These are phyloP conservation scores for Camelina neglecta DNA, from an alignment of 345 rosid genomes.

Conservation along the genomic window DNA sequence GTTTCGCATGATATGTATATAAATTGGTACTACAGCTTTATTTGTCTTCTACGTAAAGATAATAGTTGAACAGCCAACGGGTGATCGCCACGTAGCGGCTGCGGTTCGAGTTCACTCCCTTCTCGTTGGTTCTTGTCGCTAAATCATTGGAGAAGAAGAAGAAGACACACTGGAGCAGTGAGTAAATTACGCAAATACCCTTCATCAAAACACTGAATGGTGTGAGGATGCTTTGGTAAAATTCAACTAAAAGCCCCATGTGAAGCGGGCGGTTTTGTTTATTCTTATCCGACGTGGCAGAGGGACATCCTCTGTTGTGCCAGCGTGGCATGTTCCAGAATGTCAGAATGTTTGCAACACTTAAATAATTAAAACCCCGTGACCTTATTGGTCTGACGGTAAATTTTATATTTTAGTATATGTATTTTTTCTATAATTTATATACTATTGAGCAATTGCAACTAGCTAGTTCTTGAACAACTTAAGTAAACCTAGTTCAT, in stretches of 20 bases:
- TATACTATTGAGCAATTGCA: not conserved
- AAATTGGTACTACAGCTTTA: conserved; percentile 52
- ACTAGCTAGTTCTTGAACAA: conserved; percentile 3
- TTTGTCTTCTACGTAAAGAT: conserved; percentile 88
- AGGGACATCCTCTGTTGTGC: conserved; percentile 46
- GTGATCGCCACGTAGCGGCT: not conserved
- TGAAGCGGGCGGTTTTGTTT: conserved; percentile 26
- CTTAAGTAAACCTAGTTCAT: not conserved
- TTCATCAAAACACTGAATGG: not conserved
- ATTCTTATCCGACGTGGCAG: conserved; percentile 47
- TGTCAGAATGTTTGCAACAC: conserved; percentile 58
- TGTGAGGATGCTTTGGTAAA: conserved; percentile 22
- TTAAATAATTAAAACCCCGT: conserved; percentile 28
- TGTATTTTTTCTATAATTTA: too few species aligned
- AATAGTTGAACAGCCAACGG: conserved; percentile 47
- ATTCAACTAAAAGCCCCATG: not conserved
- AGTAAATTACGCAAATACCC: not conserved
- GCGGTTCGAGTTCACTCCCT: conserved; percentile 28
- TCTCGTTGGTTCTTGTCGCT: conserved; percentile 45
- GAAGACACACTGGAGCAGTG: not conserved
- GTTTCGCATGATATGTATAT: conserved; percentile 27
- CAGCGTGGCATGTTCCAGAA: conserved; percentile 51
- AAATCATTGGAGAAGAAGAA: conserved; percentile 41
- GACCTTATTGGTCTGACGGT: conserved; percentile 46
- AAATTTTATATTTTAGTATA: not conserved